These are phyloP conservation scores for Helianthus tuberosus DNA, from an alignment of 129 eudicot genomes.

Conservation along the genomic window DNA sequence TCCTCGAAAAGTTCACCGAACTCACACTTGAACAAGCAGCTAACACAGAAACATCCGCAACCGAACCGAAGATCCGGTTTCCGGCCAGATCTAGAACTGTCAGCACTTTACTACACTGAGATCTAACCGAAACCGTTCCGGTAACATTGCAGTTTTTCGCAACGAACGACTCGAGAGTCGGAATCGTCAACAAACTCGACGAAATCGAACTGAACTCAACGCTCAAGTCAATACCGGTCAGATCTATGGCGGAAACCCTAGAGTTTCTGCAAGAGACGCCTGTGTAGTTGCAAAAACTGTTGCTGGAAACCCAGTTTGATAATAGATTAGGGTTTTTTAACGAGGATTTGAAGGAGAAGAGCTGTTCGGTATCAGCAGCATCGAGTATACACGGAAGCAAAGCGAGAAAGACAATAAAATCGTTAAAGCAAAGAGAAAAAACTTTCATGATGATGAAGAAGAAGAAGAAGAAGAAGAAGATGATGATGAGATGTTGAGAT, in stretches of 20 bases:
- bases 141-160: conserved; percentile 50
- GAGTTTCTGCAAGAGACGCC: conserved; percentile 62
- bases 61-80: conserved; percentile 66
- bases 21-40: conserved; percentile 46
- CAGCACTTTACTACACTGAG: conserved; percentile 47
- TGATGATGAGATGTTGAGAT: neutral
- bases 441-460: conserved; percentile 41
- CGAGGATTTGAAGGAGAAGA: conserved; percentile 56
- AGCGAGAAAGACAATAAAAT: conserved; percentile 9
- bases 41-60: conserved; percentile 46
- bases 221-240: conserved; percentile 38
- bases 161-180: conserved; percentile 44
- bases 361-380: conserved; percentile 40
- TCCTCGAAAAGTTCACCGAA: conserved; percentile 55
- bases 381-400: conserved; percentile 18
- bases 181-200: conserved; percentile 42
- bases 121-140: conserved; percentile 48
- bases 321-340: conserved; percentile 46
- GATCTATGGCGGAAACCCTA: conserved; percentile 60
- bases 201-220: conserved; percentile 44
- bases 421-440: conserved; percentile 4
- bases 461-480: too few species aligned
- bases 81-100: conserved; percentile 60
- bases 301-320: conserved; percentile 44
- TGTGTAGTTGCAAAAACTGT: conserved; percentile 47